phyloP scores from a whole-genome alignment of 257 asterid species.

The Capsicum baccatum region DNA sequence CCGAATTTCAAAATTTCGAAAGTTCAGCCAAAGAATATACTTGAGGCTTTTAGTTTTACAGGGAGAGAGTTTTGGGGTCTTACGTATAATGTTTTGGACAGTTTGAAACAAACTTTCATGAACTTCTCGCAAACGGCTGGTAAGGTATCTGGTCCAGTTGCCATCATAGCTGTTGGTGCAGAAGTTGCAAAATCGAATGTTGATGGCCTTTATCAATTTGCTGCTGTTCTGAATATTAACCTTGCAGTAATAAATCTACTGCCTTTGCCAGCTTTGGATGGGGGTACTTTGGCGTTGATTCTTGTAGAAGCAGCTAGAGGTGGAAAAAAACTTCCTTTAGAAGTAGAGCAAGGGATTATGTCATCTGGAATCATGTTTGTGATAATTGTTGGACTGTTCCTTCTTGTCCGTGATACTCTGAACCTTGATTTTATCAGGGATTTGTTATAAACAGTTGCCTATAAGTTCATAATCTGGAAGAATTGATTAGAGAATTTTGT shows the following conservation, averaged over 20 bases:
- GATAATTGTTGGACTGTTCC: conserved; percentile 73
- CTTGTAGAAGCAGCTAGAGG: conserved; percentile 93
- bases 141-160: conserved; percentile 97
- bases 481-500: not conserved
- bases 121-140: conserved; percentile 93
- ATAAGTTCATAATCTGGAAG: conserved; percentile 12
- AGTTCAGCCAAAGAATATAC: conserved; percentile 58
- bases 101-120: conserved; percentile 79
- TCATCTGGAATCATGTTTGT: conserved; percentile 86
- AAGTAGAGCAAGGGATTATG: conserved; percentile 88
- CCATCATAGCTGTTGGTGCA: conserved; percentile 96
- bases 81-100: conserved; percentile 65
- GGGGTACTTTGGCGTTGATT: conserved; percentile 86
- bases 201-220: conserved; percentile 94
- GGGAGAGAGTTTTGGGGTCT: conserved; percentile 94
- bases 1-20: conserved; percentile 76
- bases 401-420: conserved; percentile 88
- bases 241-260: conserved; percentile 94
- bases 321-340: conserved; percentile 87
- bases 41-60: conserved; percentile 64
- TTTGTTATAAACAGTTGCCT: conserved; percentile 55
- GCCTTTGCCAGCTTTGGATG: conserved; percentile 95
- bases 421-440: conserved; percentile 82
- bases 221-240: conserved; percentile 83
- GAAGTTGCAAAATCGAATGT: conserved; percentile 90